These are phyloP conservation scores for Camellia granthamiana DNA, from an alignment of 148 eudicot genomes.

Conservation along the genomic window DNA sequence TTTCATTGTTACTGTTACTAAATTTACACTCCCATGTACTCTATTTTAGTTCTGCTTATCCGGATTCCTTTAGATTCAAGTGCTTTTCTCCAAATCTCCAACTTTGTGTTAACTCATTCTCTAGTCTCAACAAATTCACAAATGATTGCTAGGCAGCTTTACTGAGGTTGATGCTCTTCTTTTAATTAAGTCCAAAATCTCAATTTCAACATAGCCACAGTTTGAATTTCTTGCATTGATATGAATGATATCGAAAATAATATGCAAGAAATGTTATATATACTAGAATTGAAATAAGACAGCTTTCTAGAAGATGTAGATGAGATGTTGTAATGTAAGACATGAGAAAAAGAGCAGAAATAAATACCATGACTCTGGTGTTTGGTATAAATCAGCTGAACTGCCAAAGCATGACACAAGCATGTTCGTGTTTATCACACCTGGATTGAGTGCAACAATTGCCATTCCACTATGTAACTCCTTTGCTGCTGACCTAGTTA, in stretches of 20 bases:
- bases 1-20: too few species aligned
- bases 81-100: too few species aligned
- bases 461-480: conserved; percentile 84
- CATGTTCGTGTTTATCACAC: conserved; percentile 89
- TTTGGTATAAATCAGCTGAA: conserved; percentile 70
- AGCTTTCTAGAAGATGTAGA: background rate
- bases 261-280: background rate
- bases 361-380: conserved; percentile 78
- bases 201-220: background rate
- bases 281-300: background rate
- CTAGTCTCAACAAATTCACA: background rate
- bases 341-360: background rate
- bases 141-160: background rate
- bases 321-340: background rate
- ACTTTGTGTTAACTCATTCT: too few species aligned
- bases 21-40: too few species aligned
- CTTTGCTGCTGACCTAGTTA: conserved; percentile 80
- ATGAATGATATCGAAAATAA: background rate
- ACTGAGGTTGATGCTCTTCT: background rate
- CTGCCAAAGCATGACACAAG: conserved; percentile 89
- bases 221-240: background rate
- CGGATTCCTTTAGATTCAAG: too few species aligned
- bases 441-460: conserved; percentile 73
- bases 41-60: too few species aligned
- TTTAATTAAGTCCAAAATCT: background rate